Evolutionary conservation across 2,329 filamentous ascomycete species (phyloP), one percentile per base, ranked within the genome.

Genomic region (Phaeosphaeriaceae sp.): DNA sequence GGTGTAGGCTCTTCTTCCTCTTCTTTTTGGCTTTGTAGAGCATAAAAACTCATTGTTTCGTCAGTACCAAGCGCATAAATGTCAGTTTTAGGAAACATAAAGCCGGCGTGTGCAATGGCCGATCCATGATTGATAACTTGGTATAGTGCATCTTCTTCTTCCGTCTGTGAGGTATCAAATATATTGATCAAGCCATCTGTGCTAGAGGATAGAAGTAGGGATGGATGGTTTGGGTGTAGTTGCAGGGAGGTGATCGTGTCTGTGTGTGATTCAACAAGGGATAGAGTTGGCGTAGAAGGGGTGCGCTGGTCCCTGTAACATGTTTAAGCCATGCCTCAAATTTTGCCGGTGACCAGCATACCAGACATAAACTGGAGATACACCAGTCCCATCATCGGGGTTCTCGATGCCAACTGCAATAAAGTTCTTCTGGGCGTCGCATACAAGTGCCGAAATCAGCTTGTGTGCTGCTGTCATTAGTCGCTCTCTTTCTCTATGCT

Each of bases 101-200:
- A 92, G 4, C 85, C 87, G 12, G 89, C 86, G 58, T 84, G 87
- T 70, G 91, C 88, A 56, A 93, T 83, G 0, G 88, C 90, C 28
- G 86, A 84, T 30, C 83, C 81, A 66, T 90, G 88, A 71, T 93
- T 93, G 69, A 92, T 86, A 11, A 90, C 89, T 72, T 91, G 88
- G 50, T 88, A 78, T 16, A 92, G 77, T 1, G 89, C 86, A 38
- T 93, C 89, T 66, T 93, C 89, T 72, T 93, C 89, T 49, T 89
- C 81, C 6, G 57, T 56, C 38, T 72, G 64, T 39, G 81, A 79
- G 15, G 84, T 87, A 74, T 94, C 87, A 73, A 88, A 90, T 37
- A 93, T 77, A 65, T 89, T 92, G 62, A 93, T 81, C 1, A 93
- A 81, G 6, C 89, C 89, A 72, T 94, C 90, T 12, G 89, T 93